Percentiles rank a stretch among this genome's conserved stretches.
Conservation (phyloP, 108 stramenopile species). For the Cyclotella baltica region DNA sequence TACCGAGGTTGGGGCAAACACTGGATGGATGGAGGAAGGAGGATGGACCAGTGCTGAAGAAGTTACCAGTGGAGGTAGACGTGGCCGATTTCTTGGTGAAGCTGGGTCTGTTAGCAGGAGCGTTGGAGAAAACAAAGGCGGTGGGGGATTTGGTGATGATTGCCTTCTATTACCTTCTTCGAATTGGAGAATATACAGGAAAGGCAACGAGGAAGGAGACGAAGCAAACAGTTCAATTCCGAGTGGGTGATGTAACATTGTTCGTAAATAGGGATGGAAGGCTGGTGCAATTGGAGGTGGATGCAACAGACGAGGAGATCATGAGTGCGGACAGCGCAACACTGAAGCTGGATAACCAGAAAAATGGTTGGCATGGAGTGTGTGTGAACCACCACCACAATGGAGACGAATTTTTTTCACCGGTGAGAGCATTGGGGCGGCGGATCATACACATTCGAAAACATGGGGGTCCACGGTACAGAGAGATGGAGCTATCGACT, state of each 20-base stretch:
- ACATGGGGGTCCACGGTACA: not conserved
- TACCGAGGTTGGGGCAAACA: slow-evolving; percentile 5
- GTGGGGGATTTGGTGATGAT: slow-evolving; percentile 1
- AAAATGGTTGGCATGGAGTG: too few species aligned
- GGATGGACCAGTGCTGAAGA: too few species aligned
- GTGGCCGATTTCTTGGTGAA: not conserved
- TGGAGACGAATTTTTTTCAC: slow-evolving; percentile 4
- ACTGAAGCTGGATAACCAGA: slow-evolving; percentile 6
- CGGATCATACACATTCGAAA: not conserved
- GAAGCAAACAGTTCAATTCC: slow-evolving; percentile 28
- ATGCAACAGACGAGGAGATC: slow-evolving; percentile 1
- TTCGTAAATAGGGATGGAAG: not conserved
- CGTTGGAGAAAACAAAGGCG: too few species aligned
- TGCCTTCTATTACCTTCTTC: slow-evolving; percentile 16
- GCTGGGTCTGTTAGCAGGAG: not conserved
- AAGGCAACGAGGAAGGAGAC: not conserved
- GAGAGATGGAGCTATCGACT: not conserved
- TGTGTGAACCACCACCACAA: too few species aligned
- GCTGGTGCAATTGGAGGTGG: not conserved
- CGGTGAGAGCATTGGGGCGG: slow-evolving; percentile 7
- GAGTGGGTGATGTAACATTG: not conserved
- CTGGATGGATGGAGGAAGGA: too few species aligned
- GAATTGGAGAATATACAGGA: too few species aligned
- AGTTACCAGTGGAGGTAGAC: slow-evolving; percentile 25
- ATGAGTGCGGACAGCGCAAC: not conserved